These are phyloP conservation scores for Trichoderma oligosporum DNA, from an alignment of 2,329 filamentous ascomycete species.

Conservation along the genomic window DNA sequence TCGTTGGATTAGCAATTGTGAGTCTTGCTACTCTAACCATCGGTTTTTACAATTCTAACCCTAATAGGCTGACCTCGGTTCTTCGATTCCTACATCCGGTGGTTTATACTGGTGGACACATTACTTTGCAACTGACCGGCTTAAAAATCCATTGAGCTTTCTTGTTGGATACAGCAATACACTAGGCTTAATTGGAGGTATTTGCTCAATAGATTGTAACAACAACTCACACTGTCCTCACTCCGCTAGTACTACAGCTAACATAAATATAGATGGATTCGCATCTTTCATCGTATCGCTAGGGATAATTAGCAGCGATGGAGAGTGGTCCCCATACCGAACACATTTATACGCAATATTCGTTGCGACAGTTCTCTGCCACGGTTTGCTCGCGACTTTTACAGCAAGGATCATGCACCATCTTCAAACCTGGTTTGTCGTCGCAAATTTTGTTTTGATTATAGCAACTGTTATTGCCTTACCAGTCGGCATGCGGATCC, in stretches of 20 bases:
- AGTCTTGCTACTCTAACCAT: neutral
- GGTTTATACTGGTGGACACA: conserved; percentile 11
- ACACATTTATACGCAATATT: conserved; percentile 2
- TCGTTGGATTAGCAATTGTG: neutral
- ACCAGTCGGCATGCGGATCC: neutral
- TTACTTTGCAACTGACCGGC: neutral
- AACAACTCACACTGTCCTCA: neutral
- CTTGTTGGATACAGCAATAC: conserved; percentile 10
- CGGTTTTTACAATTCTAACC: neutral
- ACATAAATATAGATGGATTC: neutral
- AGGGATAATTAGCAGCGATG: neutral
- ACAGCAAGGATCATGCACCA: neutral
- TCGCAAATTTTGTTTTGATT: neutral
- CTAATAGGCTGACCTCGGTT: neutral
- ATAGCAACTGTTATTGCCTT: neutral
- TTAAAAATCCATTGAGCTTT: neutral
- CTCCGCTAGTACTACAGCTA: neutral
- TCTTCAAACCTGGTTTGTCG: conserved; percentile 7
- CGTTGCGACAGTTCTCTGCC: neutral
- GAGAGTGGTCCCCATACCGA: neutral
- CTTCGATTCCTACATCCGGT: conserved; percentile 4
- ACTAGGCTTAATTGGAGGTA: neutral
- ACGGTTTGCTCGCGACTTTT: neutral
- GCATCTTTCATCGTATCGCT: conserved; percentile 2
- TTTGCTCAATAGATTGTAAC: conserved; percentile 13